Percentiles rank a stretch among this genome's conserved stretches.
These are phyloP conservation scores for Leccinum sublutescens DNA, from an alignment of 768 basidiomycete species.

Conservation along the genomic window DNA sequence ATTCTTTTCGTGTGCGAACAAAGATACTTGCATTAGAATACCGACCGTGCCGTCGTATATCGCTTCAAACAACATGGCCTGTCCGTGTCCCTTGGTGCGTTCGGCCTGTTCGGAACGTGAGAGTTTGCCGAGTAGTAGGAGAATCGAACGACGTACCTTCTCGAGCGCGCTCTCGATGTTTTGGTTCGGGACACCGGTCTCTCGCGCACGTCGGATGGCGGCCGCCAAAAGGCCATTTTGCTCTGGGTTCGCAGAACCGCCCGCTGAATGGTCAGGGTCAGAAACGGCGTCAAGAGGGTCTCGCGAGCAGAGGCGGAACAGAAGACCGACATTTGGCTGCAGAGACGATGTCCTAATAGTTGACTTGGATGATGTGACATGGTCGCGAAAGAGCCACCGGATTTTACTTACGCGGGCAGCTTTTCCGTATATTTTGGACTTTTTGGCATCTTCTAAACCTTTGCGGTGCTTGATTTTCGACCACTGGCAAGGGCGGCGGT, in stretches of 20 bases:
- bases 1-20: no score
- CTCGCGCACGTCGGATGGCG: slow-evolving; percentile 54
- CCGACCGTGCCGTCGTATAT: slow-evolving; percentile 59
- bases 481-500: slow-evolving; percentile 45
- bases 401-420: slow-evolving; percentile 48
- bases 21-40: slow-evolving; percentile 53
- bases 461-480: slow-evolving; percentile 76
- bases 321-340: slow-evolving; percentile 55
- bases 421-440: slow-evolving; percentile 55
- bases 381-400: background rate
- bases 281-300: background rate
- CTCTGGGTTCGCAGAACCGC: slow-evolving; percentile 54
- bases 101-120: slow-evolving; percentile 37
- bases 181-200: slow-evolving; percentile 62
- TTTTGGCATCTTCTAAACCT: slow-evolving; percentile 60
- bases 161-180: slow-evolving; percentile 64
- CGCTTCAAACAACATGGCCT: slow-evolving; percentile 56
- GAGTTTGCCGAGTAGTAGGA: background rate
- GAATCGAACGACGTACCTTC: slow-evolving; percentile 37
- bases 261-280: slow-evolving; percentile 36
- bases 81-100: slow-evolving; percentile 49
- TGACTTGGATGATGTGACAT: background rate
- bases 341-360: slow-evolving; percentile 53
- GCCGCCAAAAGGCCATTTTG: slow-evolving; percentile 53
- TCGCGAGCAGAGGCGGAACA: background rate